Conservation (phyloP, 1,139 yeast species). For the Taphrina confusa region DNA sequence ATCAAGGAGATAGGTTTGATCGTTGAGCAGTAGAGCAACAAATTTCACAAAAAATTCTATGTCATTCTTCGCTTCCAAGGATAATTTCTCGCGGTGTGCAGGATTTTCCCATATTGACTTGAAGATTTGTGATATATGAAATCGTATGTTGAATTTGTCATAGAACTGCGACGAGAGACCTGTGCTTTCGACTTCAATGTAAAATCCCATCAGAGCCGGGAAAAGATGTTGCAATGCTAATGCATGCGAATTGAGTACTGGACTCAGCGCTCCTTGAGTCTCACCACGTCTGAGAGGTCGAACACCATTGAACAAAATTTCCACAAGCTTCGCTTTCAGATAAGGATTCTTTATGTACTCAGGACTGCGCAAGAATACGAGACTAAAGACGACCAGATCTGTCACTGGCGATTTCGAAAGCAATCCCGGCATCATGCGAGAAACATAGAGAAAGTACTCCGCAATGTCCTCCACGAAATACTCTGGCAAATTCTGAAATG, state of each 20-base stretch:
- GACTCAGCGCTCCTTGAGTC: constrained; percentile 67
- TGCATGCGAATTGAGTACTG: constrained; percentile 63
- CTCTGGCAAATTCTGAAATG: constrained; percentile 78
- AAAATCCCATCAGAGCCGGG: constrained; percentile 81
- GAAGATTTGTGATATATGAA: constrained; percentile 77
- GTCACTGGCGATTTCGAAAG: constrained; percentile 41
- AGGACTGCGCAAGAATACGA: constrained; percentile 78
- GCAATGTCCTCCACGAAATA: constrained; percentile 81
- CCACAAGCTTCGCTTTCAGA: constrained; percentile 79
- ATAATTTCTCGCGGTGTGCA: constrained; percentile 66
- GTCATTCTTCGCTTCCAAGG: constrained; percentile 60
- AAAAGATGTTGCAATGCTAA: constrained; percentile 67
- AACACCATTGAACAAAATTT: constrained; percentile 75
- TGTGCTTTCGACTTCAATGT: constrained; percentile 92
- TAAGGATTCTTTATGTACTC: constrained; percentile 89
- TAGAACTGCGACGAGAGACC: constrained; percentile 95
- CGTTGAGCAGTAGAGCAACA: constrained; percentile 92
- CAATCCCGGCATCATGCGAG: constrained; percentile 52
- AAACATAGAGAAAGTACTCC: constrained; percentile 66
- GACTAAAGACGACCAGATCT: constrained; percentile 66
- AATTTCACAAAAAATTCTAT: constrained; percentile 85
- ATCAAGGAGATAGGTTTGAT: constrained; percentile 85
- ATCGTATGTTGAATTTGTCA: constrained; percentile 90
- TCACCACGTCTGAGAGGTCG: constrained; percentile 42
- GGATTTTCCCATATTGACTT: constrained; percentile 81